Percentiles rank a stretch among this genome's conserved stretches.
phyloP scores from a whole-genome alignment of 352 stramenopile species.

The Globisporangium nunn region DNA sequence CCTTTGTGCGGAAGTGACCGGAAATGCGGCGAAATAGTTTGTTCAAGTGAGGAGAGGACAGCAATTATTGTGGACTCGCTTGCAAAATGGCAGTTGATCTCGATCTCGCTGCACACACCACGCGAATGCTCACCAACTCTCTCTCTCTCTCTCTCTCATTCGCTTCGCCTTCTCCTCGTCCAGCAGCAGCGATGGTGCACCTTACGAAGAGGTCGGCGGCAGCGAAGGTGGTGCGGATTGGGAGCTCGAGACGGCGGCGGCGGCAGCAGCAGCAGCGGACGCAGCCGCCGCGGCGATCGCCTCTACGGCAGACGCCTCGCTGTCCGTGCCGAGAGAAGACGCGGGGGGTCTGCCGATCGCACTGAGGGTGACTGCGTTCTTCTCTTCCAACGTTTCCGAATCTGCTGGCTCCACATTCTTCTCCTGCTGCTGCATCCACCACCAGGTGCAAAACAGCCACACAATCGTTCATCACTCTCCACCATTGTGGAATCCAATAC shows the following conservation, averaged over 20 bases:
- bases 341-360: not conserved
- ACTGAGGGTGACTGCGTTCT: not conserved
- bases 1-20: not conserved
- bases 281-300: not conserved
- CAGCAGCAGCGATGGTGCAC: not conserved
- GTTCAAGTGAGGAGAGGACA: not conserved
- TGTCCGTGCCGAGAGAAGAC: not conserved
- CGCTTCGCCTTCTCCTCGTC: not conserved
- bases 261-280: not conserved
- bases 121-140: not conserved
- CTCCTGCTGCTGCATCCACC: not conserved
- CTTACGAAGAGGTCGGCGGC: not conserved
- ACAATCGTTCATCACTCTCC: not conserved
- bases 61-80: too few relatives aligned
- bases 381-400: conserved; percentile 9
- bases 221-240: not conserved
- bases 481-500: not conserved
- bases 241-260: not conserved
- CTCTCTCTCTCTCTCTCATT: not conserved
- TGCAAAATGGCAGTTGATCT: too few relatives aligned
- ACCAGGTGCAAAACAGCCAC: not conserved
- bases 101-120: too few relatives aligned
- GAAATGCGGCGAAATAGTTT: not conserved
- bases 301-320: not conserved
- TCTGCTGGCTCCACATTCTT: not conserved